A percentile compares a stretch with the other conserved stretches of the same genome.
These are phyloP conservation scores for Ilex aquifolium DNA, from an alignment of 257 asterid genomes.

Conservation along the genomic window DNA sequence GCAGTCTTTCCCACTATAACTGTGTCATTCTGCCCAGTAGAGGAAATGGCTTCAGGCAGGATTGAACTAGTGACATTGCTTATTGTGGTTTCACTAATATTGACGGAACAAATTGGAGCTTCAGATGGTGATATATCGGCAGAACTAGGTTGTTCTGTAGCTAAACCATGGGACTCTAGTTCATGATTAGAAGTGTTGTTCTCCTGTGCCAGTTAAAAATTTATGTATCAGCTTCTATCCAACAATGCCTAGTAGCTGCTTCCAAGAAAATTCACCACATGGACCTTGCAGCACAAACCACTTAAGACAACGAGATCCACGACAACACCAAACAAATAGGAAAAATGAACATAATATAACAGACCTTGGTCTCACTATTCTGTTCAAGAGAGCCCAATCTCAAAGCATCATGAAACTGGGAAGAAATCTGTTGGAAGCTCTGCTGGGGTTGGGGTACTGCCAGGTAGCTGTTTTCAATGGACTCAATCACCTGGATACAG, in stretches of 20 bases:
- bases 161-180: slow-evolving; percentile 31
- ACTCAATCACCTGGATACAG: slow-evolving; percentile 33
- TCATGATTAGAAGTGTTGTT: slow-evolving; percentile 34
- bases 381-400: slow-evolving; percentile 45
- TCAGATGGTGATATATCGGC: slow-evolving; percentile 32
- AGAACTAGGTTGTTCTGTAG: slow-evolving; percentile 31
- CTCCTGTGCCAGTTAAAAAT: slow-evolving; percentile 35
- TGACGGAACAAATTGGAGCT: slow-evolving; percentile 30
- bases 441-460: slow-evolving; percentile 43
- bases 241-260: not conserved
- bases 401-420: slow-evolving; percentile 58
- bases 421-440: slow-evolving; percentile 52
- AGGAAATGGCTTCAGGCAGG: slow-evolving; percentile 29
- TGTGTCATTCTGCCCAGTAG: slow-evolving; percentile 37
- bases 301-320: slow-evolving; percentile 9
- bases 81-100: slow-evolving; percentile 22
- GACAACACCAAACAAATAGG: slow-evolving; percentile 1
- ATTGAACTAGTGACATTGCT: slow-evolving; percentile 27
- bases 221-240: slow-evolving; percentile 3
- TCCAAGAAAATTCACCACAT: not conserved
- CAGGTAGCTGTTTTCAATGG: slow-evolving; percentile 32
- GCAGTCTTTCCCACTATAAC: slow-evolving; percentile 27
- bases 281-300: not conserved
- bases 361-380: slow-evolving; percentile 47
- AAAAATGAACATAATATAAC: not conserved